Conservation (phyloP, 495 filamentous ascomycete species). For the Lasiosphaeriaceae sp. region DNA sequence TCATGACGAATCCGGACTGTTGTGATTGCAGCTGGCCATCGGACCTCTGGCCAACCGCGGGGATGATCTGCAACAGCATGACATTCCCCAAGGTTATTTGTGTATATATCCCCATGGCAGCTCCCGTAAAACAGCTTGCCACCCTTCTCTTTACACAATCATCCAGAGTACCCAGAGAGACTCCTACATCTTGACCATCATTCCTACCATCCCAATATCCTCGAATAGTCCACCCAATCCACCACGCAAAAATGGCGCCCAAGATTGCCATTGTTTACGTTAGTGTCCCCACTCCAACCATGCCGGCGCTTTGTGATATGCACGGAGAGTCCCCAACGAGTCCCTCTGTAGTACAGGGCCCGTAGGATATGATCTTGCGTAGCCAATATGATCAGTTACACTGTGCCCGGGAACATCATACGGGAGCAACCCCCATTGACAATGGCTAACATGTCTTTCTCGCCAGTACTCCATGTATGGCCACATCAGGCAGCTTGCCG, state of each 20-base stretch:
- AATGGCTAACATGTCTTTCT: background rate
- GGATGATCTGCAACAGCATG: background rate
- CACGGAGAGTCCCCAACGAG: background rate
- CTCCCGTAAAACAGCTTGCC: too few species aligned
- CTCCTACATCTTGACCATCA: too few species aligned
- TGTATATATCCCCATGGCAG: conserved; percentile 2
- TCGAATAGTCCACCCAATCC: conserved; percentile 6
- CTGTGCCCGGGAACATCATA: too few species aligned
- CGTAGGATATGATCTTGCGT: too few species aligned
- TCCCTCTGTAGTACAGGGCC: background rate
- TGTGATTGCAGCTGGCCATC: background rate
- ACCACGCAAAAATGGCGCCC: conserved; percentile 69
- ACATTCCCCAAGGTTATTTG: background rate
- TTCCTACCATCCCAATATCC: background rate
- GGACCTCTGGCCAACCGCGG: background rate
- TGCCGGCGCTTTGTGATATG: background rate
- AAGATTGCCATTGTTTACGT: conserved; percentile 90
- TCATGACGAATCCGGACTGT: conserved; percentile 27
- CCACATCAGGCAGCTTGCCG: conserved; percentile 79
- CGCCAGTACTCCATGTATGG: conserved; percentile 92
- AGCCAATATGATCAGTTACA: too few species aligned
- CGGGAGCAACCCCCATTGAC: too few species aligned
- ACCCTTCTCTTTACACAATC: background rate
- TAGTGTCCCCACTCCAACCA: conserved; percentile 37
- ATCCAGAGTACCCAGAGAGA: too few species aligned